Base-by-base conservation (phyloP, 225 moss, liverwort and hornwort genomes). In the Bryum argenteum region DNA sequence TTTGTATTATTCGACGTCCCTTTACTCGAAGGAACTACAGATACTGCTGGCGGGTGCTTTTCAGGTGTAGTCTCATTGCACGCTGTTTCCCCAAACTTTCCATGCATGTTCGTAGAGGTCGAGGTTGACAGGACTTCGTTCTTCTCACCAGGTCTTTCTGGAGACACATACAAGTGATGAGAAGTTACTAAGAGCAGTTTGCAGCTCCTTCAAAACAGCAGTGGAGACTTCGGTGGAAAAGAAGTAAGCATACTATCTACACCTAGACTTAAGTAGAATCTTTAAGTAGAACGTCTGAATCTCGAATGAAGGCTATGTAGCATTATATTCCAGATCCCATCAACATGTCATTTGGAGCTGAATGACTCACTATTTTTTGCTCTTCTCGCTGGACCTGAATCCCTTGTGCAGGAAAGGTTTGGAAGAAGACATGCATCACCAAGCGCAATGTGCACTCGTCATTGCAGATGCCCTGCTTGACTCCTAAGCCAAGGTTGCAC, bases 201-300 rank as follows among this genome's bases (percentile, higher is more conserved):
- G 83, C 78, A 66, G 42, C 48, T 83, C 87, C 21, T 81, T 80
- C 47, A 80, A 70, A 76, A 73, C 71, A 45, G 87, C 83, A 47
- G 42, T 83, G 65, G 21, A n/a, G 37, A 71, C 70, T 42, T 42
- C 61, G 39, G 40, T 22, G 57, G 26, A 21, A 19, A 76, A 72
- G 57, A 73, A 39, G 78, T 78, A 70, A 84, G 84, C 21, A 16
- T 52, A 23, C 45, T 58, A 45, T 43, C 64, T 20, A 56, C n/a
- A n/a, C 51, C 18, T 67, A 3, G 43, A 65, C 42, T 75, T 52
- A 1, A 52, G 61, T 64, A 70, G 38, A 57, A 47, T 82, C 50
- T 52, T 42, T 15, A 16, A 54, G 47, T 59, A 28, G 4, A 38
- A 33, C 4, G 33, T 33, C 7, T 6, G 7, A 33, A 33, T 6